Evolutionary conservation across 2,329 filamentous ascomycete species (phyloP).

Genomic region (Clonostachys solani): DNA sequence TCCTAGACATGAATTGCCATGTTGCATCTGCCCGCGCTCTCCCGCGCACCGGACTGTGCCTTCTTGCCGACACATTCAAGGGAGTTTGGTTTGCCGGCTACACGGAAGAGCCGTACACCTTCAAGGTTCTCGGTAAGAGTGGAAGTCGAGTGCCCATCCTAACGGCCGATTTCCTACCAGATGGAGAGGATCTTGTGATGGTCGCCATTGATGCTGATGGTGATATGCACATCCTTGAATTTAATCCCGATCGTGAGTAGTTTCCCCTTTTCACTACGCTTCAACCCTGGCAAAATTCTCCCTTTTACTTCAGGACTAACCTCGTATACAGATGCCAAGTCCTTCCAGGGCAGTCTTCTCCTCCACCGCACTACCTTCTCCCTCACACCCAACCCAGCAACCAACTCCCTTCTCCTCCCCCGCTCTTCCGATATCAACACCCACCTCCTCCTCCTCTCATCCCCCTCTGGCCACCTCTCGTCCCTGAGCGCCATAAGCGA

Average conservation of each 20-base stretch:
- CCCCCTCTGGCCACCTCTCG: conserved; percentile 70
- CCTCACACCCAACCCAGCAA: conserved; percentile 72
- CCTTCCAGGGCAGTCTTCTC: conserved; percentile 81
- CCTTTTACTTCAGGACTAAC: conserved; percentile 12
- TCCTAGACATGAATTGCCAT: conserved; percentile 96
- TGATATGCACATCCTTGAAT: conserved; percentile 85
- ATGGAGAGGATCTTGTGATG: conserved; percentile 78
- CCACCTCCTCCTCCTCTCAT: conserved; percentile 63
- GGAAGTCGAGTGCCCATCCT: conserved; percentile 73
- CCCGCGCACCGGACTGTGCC: conserved; percentile 75
- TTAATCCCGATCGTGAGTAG: conserved; percentile 83
- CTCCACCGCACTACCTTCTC: conserved; percentile 87
- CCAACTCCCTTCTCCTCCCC: conserved; percentile 71
- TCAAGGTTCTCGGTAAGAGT: conserved; percentile 89
- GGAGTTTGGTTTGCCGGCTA: conserved; percentile 96
- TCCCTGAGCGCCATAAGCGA: conserved; percentile 76
- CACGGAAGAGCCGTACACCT: conserved; percentile 93
- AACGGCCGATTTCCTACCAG: conserved; percentile 82
- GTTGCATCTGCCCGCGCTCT: conserved; percentile 83
- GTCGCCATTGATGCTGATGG: conserved; percentile 80
- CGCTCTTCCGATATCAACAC: conserved; percentile 47
- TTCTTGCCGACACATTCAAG: conserved; percentile 88
- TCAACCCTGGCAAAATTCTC: background rate
- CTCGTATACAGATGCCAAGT: conserved; percentile 71
- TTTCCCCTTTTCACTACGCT: background rate